Evolutionary conservation across 2,329 filamentous ascomycete genomes (phyloP).

Genomic region (Leptographium galeiforme): DNA sequence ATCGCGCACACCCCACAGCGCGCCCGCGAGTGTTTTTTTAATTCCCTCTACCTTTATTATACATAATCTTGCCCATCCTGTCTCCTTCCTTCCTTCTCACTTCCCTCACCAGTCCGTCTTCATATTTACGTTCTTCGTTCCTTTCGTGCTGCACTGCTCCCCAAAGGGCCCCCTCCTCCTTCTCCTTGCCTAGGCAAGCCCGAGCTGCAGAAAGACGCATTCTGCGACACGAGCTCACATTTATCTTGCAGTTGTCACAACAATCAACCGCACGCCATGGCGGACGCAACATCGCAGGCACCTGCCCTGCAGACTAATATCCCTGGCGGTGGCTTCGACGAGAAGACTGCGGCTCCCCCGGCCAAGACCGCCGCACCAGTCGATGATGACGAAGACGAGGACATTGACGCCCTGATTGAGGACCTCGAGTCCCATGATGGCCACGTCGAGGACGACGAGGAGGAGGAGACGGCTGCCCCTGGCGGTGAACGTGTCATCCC

Average conservation of each 20-base stretch:
- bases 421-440: conserved; percentile 76
- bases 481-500: conserved; percentile 49
- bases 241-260: neutral
- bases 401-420: conserved; percentile 77
- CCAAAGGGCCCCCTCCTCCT: neutral
- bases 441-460: conserved; percentile 47
- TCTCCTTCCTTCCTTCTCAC: neutral
- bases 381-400: conserved; percentile 62
- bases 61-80: conserved; percentile 1
- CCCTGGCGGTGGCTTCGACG: conserved; percentile 51
- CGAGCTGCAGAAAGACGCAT: conserved; percentile 8
- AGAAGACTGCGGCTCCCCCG: conserved; percentile 32
- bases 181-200: conserved; percentile 3
- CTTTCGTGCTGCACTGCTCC: neutral
- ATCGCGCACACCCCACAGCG: conserved; percentile 4
- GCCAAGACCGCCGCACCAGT: conserved; percentile 28
- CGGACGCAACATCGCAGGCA: conserved; percentile 37
- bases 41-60: conserved; percentile 5
- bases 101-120: neutral
- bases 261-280: conserved; percentile 26
- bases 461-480: conserved; percentile 33
- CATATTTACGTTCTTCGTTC: conserved; percentile 1
- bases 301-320: conserved; percentile 51
- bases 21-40: conserved; percentile 3
- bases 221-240: neutral